Conservation (phyloP, 306 rosid species). For the Corylus heterophylla region DNA sequence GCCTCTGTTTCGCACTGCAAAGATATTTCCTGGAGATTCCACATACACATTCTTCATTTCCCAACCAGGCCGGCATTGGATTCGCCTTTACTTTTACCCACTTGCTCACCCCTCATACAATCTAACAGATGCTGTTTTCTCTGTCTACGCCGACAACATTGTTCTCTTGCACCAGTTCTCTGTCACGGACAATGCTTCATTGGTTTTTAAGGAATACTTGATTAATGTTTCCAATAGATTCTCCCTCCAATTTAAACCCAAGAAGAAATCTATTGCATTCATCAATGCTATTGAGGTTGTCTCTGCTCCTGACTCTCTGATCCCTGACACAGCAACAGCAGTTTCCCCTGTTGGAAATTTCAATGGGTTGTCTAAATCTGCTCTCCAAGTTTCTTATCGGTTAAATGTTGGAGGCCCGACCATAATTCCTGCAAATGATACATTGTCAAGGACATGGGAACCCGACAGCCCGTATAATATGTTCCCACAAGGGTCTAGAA, state of each 20-base stretch:
- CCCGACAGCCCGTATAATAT: conserved; percentile 46
- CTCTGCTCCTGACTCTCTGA: conserved; percentile 66
- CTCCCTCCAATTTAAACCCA: conserved; percentile 66
- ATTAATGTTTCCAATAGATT: conserved; percentile 47
- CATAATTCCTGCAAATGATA: conserved; percentile 47
- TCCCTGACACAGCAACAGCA: conserved; percentile 42
- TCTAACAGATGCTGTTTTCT: conserved; percentile 54
- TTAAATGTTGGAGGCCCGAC: conserved; percentile 70
- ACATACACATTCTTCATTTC: conserved; percentile 61
- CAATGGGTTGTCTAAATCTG: conserved; percentile 38
- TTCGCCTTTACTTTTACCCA: conserved; percentile 84
- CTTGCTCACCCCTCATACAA: conserved; percentile 47
- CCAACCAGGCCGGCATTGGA: conserved; percentile 55
- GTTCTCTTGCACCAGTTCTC: conserved; percentile 70
- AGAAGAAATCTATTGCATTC: conserved; percentile 58
- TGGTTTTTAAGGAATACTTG: conserved; percentile 65
- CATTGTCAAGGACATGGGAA: conserved; percentile 77
- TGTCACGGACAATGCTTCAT: conserved; percentile 21
- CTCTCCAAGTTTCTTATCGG: conserved; percentile 58
- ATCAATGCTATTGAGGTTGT: conserved; percentile 81
- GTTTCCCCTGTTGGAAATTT: conserved; percentile 46
- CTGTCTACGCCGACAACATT: conserved; percentile 45
- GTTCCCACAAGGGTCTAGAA: conserved; percentile 52
- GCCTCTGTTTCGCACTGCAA: conserved; percentile 53
- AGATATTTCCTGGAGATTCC: conserved; percentile 56